Evolutionary conservation across 2,329 filamentous ascomycete genomes (phyloP).

Genomic region (Colletotrichum gigasporum): DNA sequence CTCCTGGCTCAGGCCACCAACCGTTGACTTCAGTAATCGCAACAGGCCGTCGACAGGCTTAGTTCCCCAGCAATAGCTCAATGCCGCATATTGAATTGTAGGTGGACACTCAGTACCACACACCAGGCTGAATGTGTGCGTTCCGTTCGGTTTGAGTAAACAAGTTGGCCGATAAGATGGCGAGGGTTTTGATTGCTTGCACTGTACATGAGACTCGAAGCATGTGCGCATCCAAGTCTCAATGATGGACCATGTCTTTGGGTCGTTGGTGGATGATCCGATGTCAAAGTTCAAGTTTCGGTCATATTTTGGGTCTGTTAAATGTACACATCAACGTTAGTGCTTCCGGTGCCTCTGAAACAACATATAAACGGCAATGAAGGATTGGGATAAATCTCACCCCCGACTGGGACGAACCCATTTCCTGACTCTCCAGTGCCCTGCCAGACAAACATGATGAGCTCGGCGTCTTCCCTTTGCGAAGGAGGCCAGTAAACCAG

Average conservation of each 20-base stretch:
- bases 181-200: neutral
- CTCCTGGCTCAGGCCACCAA: neutral
- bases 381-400: neutral
- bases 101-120: fast-evolving
- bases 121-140: neutral
- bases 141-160: neutral
- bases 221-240: neutral
- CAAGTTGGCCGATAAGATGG: neutral
- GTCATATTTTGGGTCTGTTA: neutral
- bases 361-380: too few species aligned
- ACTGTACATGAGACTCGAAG: neutral
- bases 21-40: neutral
- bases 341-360: too few species aligned
- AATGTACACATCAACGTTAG: too few species aligned
- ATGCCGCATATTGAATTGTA: neutral
- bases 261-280: neutral
- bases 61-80: neutral
- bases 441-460: neutral
- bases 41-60: neutral
- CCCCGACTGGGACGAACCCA: neutral
- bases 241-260: neutral
- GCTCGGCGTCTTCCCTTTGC: too few species aligned
- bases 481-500: too few species aligned
- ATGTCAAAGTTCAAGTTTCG: fast-evolving
- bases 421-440: neutral